phyloP scores from a whole-genome alignment of 2,329 filamentous ascomycete genomes.

The Venturia nashicola region DNA sequence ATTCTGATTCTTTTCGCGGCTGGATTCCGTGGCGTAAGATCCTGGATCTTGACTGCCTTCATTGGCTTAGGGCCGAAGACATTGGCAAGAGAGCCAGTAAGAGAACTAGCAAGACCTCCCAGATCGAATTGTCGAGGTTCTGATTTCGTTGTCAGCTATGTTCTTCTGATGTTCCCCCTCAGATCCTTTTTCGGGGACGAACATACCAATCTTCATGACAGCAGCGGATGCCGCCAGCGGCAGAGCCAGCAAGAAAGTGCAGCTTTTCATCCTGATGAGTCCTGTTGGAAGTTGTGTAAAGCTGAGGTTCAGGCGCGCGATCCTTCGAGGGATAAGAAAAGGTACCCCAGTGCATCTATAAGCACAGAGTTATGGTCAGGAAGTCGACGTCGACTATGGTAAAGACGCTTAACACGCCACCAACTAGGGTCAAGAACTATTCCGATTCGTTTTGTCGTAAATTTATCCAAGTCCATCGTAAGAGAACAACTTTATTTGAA shows the following conservation, averaged over 20 bases:
- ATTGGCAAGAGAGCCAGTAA: not conserved
- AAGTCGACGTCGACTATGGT: not conserved
- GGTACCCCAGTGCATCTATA: too few species aligned
- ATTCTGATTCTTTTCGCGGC: constrained; percentile 6
- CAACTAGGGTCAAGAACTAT: not conserved
- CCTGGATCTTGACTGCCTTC: constrained; percentile 2
- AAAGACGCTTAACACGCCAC: not conserved
- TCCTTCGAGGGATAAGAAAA: not conserved
- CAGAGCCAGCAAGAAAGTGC: not conserved
- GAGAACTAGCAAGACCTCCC: not conserved
- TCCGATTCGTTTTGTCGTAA: not conserved
- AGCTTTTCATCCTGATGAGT: not conserved
- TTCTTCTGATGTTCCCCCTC: too few species aligned
- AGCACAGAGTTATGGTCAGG: not conserved
- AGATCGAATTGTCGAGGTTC: not conserved
- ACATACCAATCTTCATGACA: not conserved
- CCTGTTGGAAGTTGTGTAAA: not conserved
- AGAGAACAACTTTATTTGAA: not conserved
- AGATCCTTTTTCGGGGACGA: too few species aligned
- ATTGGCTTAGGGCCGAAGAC: not conserved
- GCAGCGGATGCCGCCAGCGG: not conserved
- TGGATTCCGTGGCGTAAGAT: not conserved
- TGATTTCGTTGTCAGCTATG: not conserved
- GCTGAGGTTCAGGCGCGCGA: not conserved
- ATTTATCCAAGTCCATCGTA: not conserved